Percentiles rank a stretch among this genome's conserved stretches.
Conservation (phyloP, 345 rosid genomes). For the Eucalyptus cloeziana region DNA sequence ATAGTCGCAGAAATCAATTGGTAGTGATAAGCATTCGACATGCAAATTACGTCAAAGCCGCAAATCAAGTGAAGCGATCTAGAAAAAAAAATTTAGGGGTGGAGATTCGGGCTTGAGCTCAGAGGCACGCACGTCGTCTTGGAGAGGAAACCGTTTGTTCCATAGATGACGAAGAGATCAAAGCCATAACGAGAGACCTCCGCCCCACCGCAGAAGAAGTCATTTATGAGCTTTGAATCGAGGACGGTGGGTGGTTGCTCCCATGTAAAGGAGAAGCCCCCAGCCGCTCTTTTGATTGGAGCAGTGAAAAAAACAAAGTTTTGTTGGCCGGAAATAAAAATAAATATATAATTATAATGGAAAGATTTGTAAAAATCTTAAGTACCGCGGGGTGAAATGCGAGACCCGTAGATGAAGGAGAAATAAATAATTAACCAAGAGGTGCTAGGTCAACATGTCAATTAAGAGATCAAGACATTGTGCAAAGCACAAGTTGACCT, state of each 20-base stretch:
- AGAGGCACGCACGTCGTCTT: background rate
- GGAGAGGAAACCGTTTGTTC: background rate
- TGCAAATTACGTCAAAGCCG: background rate
- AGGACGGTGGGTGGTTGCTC: background rate
- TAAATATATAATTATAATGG: background rate
- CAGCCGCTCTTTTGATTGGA: background rate
- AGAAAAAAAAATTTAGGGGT: background rate
- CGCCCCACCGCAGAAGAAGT: background rate
- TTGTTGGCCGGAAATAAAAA: too few species aligned
- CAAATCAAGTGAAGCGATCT: background rate
- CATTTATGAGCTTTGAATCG: background rate
- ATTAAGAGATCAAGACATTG: too few species aligned
- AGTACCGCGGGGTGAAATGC: background rate
- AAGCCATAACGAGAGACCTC: background rate
- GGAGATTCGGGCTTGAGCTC: background rate
- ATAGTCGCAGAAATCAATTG: background rate
- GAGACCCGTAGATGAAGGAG: background rate
- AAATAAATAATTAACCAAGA: too few species aligned
- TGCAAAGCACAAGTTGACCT: too few species aligned
- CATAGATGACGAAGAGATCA: background rate
- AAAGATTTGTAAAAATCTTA: background rate
- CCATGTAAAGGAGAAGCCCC: background rate
- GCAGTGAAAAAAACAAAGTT: background rate
- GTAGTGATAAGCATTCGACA: too few species aligned
- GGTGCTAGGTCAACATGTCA: too few species aligned